phyloP scores from a whole-genome alignment of 2,329 filamentous ascomycete genomes.

The Pseudocercospora ulei region DNA sequence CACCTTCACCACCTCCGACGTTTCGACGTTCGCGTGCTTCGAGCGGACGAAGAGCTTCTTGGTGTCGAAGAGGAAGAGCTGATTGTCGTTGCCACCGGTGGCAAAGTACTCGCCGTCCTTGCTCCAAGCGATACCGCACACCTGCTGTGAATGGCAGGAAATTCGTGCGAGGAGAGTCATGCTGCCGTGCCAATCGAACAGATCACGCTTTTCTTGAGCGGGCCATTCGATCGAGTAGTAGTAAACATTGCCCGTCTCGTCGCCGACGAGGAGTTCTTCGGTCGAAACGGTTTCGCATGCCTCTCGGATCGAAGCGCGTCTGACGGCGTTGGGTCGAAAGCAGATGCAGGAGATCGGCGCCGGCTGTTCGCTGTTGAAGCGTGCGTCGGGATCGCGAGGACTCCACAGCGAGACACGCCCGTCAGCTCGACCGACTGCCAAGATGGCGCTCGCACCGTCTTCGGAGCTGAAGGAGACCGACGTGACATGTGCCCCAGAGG shows the following conservation, averaged over 20 bases:
- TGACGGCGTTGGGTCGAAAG: conserved; percentile 59
- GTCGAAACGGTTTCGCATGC: conserved; percentile 50
- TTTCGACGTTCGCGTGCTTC: conserved; percentile 7
- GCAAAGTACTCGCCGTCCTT: conserved; percentile 65
- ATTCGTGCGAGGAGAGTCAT: conserved; percentile 71
- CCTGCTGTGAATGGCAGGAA: conserved; percentile 71
- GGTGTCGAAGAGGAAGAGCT: conserved; percentile 70
- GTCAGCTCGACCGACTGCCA: conserved; percentile 74
- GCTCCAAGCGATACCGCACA: conserved; percentile 90
- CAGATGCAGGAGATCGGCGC: conserved; percentile 66
- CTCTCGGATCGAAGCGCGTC: conserved; percentile 43
- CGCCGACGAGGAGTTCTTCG: conserved; percentile 79
- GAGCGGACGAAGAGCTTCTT: conserved; percentile 42
- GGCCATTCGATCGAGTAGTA: conserved; percentile 87
- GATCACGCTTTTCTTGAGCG: conserved; percentile 48
- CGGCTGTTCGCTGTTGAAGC: conserved; percentile 66
- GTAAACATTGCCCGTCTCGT: conserved; percentile 71
- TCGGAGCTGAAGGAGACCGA: conserved; percentile 82
- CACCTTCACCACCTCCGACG: conserved; percentile 16
- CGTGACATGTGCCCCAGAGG: conserved; percentile 54
- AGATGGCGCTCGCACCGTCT: conserved; percentile 63
- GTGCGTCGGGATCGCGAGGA: conserved; percentile 56
- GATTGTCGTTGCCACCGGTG: conserved; percentile 86
- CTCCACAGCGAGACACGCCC: conserved; percentile 71
- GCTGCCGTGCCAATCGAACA: conserved; percentile 65